phyloP scores from a whole-genome alignment of 257 asterid species.

The Lithospermum erythrorhizon region DNA sequence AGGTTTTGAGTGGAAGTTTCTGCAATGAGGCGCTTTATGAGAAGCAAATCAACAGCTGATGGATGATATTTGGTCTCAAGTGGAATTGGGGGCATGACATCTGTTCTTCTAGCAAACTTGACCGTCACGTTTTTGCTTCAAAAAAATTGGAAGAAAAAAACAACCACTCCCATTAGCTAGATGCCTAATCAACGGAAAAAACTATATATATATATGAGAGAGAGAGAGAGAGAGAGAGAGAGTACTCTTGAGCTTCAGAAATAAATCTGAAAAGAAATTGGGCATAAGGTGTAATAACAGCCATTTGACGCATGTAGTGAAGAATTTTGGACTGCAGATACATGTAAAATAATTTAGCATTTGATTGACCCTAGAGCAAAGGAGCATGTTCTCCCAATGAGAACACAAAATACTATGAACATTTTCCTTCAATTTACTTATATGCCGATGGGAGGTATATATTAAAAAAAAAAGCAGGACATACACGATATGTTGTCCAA shows the following conservation, averaged over 20 bases:
- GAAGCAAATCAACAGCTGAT: conserved; percentile 88
- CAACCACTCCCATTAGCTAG: conserved; percentile 11
- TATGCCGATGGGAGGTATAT: conserved; percentile 1
- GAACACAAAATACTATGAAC: background rate
- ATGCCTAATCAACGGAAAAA: conserved; percentile 6
- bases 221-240: conserved; percentile 19
- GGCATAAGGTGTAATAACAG: conserved; percentile 89
- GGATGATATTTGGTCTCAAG: conserved; percentile 89
- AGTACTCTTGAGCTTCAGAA: conserved; percentile 76
- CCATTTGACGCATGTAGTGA: conserved; percentile 96
- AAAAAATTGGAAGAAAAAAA: conserved; percentile 6
- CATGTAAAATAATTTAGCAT: conserved; percentile 12
- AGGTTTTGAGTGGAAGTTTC: conserved; percentile 68
- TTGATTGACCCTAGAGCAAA: background rate
- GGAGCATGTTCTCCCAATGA: background rate
- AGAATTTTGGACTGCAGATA: conserved; percentile 71
- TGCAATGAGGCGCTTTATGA: conserved; percentile 74
- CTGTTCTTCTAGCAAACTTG: conserved; percentile 73
- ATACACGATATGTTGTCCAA: conserved; percentile 89
- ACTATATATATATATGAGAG: background rate
- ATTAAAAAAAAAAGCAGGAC: conserved; percentile 7
- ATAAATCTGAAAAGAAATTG: conserved; percentile 77
- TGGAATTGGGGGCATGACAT: conserved; percentile 87
- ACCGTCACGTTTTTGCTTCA: conserved; percentile 62
- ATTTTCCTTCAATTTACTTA: background rate